These are phyloP conservation scores for Arctium lappa DNA, from an alignment of 129 eudicot species.

Conservation along the genomic window DNA sequence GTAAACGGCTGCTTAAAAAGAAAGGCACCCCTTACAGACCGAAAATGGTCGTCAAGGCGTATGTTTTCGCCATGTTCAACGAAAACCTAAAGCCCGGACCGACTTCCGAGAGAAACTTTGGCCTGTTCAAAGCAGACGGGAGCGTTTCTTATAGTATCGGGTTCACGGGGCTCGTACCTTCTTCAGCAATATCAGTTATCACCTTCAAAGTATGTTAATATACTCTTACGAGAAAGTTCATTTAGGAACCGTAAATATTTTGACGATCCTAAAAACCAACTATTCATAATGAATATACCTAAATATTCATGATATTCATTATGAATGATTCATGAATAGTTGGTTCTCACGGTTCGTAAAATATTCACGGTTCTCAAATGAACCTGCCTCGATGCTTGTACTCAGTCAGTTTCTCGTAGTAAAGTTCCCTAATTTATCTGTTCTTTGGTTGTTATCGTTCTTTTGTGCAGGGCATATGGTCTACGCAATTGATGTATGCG, in stretches of 20 bases:
- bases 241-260: too few relatives aligned
- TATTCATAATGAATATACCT: neutral
- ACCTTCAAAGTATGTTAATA: constrained; percentile 42
- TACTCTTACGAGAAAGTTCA: too few relatives aligned
- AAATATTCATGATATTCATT: neutral
- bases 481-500: constrained; percentile 22
- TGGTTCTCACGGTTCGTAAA: neutral
- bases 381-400: neutral
- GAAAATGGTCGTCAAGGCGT: constrained; percentile 58
- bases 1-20: constrained; percentile 56
- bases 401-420: neutral
- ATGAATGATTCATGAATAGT: neutral
- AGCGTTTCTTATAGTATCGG: constrained; percentile 75
- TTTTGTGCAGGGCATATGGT: constrained; percentile 32
- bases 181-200: constrained; percentile 44
- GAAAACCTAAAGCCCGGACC: constrained; percentile 94
- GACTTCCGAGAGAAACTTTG: constrained; percentile 92
- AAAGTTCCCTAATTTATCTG: neutral
- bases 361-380: neutral
- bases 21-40: constrained; percentile 92
- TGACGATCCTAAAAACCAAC: neutral
- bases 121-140: constrained; percentile 87
- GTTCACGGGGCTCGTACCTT: constrained; percentile 70
- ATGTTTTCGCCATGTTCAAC: constrained; percentile 84
- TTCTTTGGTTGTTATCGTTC: neutral